These are phyloP conservation scores for Acanthochlamys bracteata DNA, from an alignment of 106 monocot genomes.

Conservation along the genomic window DNA sequence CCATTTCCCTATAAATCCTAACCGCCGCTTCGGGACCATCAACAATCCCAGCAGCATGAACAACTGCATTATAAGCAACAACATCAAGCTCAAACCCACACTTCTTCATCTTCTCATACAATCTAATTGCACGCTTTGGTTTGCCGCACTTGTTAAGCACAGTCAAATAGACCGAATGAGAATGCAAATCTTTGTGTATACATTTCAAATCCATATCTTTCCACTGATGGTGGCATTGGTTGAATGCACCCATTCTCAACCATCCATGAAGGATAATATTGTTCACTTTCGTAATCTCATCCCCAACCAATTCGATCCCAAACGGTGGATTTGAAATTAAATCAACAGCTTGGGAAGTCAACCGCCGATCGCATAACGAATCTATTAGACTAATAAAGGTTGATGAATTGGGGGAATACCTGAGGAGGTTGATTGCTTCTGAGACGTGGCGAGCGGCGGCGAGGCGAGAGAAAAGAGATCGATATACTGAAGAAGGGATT, in stretches of 20 bases:
- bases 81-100: constrained; percentile 36
- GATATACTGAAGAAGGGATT: constrained; percentile 40
- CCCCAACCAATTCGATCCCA: constrained; percentile 17
- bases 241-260: constrained; percentile 51
- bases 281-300: constrained; percentile 43
- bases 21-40: constrained; percentile 58
- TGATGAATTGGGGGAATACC: constrained; percentile 8
- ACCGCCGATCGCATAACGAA: constrained; percentile 69
- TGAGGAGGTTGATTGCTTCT: constrained; percentile 26
- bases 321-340: constrained; percentile 25
- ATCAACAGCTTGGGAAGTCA: constrained; percentile 46
- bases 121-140: constrained; percentile 55
- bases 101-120: constrained; percentile 59
- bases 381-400: constrained; percentile 62
- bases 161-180: constrained; percentile 81
- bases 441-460: constrained; percentile 53
- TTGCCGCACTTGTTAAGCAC: constrained; percentile 64
- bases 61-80: constrained; percentile 66
- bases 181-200: constrained; percentile 64
- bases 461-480: constrained; percentile 58
- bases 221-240: constrained; percentile 54
- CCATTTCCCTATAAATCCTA: constrained; percentile 61
- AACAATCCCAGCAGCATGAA: constrained; percentile 49
- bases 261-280: constrained; percentile 87
- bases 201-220: constrained; percentile 36